A percentile compares a stretch with the other conserved stretches of the same genome.
Evolutionary conservation across 331 rosid species (phyloP).

Genomic region (Acacia concinna): DNA sequence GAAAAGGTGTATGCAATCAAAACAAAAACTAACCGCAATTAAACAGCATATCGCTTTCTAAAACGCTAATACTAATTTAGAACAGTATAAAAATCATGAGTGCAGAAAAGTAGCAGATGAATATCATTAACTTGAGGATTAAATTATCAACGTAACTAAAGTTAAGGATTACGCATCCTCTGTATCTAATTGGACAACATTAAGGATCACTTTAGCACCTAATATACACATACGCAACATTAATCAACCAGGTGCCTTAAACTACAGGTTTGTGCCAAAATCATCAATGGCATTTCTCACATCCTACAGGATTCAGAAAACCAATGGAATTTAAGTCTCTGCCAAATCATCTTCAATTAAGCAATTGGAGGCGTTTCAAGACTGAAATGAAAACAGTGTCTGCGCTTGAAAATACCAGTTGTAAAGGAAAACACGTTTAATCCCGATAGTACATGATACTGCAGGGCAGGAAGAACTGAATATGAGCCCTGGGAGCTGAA

Average conservation of each 20-base stretch:
- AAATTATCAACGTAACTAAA: not conserved
- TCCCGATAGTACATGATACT: not conserved
- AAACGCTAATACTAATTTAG: not conserved
- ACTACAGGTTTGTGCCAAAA: not conserved
- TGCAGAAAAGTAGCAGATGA: not conserved
- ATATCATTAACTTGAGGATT: not conserved
- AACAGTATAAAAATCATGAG: not conserved
- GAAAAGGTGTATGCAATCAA: not conserved
- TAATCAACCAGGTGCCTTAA: not conserved
- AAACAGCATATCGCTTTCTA: not conserved
- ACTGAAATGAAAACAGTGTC: not conserved
- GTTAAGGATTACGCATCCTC: not conserved
- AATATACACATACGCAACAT: not conserved
- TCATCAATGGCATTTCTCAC: not conserved
- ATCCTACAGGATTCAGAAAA: constrained; percentile 2
- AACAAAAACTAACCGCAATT: too few relatives aligned
- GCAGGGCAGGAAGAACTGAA: not conserved
- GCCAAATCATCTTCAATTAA: not conserved
- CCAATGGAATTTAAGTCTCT: not conserved
- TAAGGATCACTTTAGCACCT: not conserved
- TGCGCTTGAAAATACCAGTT: not conserved
- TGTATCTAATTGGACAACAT: not conserved
- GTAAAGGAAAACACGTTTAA: not conserved
- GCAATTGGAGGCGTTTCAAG: not conserved
- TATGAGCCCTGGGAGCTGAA: not conserved